Percentiles rank a stretch among this genome's conserved stretches.
Evolutionary conservation across 352 stramenopile genomes (phyloP).

Genomic region (Phytophthora meadii): DNA sequence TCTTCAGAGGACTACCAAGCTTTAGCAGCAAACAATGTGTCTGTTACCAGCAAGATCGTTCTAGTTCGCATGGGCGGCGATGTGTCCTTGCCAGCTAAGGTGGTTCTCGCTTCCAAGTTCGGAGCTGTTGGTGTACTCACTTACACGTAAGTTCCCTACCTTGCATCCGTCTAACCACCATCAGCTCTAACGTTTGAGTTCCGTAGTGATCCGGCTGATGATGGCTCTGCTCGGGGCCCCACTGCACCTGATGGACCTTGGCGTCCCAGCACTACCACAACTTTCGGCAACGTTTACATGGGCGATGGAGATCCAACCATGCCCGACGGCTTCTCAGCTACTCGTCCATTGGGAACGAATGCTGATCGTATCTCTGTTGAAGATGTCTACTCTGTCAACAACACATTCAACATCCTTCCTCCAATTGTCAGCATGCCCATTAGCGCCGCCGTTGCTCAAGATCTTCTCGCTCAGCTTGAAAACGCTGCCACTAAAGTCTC

Average conservation of each 20-base stretch:
- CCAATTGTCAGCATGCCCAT: constrained; percentile 77
- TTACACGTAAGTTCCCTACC: constrained; percentile 62
- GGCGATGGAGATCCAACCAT: constrained; percentile 85
- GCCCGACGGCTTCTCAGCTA: constrained; percentile 68
- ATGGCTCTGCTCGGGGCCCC: constrained; percentile 58
- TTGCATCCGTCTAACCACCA: neutral
- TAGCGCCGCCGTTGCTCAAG: constrained; percentile 61
- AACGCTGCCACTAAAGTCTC: constrained; percentile 14
- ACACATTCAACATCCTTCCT: constrained; percentile 86
- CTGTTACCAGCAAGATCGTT: constrained; percentile 56
- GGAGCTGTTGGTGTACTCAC: constrained; percentile 74
- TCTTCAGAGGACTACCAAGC: constrained; percentile 70
- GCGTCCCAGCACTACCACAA: constrained; percentile 54
- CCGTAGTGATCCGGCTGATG: constrained; percentile 69
- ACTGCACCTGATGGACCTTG: constrained; percentile 75
- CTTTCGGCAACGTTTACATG: constrained; percentile 86
- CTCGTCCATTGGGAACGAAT: constrained; percentile 26
- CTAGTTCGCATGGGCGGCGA: constrained; percentile 73
- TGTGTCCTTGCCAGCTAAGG: constrained; percentile 76
- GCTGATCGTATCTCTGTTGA: constrained; percentile 78
- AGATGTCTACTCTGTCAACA: constrained; percentile 80
- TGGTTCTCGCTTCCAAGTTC: constrained; percentile 65
- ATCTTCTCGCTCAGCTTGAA: constrained; percentile 46
- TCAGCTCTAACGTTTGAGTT: constrained; percentile 1
- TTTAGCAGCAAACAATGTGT: constrained; percentile 55